Percentiles rank a stretch among this genome's conserved stretches.
Conservation (phyloP, 768 basidiomycete genomes). For the Lactarius hengduanensis region DNA sequence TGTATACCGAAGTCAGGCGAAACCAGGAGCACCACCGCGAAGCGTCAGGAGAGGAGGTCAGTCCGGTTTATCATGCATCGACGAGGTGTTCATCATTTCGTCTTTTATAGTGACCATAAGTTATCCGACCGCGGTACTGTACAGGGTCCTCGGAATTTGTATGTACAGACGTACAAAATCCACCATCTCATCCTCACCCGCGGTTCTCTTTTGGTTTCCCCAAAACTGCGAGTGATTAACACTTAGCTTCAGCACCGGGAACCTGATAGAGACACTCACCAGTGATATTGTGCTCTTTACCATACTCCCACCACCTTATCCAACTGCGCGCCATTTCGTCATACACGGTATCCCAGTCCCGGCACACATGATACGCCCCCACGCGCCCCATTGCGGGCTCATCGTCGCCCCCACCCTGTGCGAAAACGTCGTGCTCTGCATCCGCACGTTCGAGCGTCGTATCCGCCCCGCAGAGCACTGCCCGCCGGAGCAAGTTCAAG, state of each 20-base stretch:
- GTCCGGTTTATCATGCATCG: background rate
- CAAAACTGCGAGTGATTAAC: background rate
- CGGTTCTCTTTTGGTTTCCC: slow-evolving; percentile 2
- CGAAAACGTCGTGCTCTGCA: slow-evolving; percentile 29
- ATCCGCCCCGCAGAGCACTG: slow-evolving; percentile 39
- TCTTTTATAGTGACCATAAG: background rate
- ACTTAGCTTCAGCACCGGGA: background rate
- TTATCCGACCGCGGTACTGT: background rate
- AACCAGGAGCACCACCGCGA: slow-evolving; percentile 4
- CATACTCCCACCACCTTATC: slow-evolving; percentile 21
- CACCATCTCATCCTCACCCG: background rate
- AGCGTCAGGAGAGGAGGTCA: background rate
- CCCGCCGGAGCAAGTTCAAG: slow-evolving; percentile 41
- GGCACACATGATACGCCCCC: slow-evolving; percentile 36
- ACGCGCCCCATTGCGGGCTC: slow-evolving; percentile 33
- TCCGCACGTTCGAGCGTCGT: slow-evolving; percentile 37
- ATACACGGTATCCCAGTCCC: slow-evolving; percentile 37
- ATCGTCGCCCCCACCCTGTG: background rate
- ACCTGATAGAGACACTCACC: background rate
- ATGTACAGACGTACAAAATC: background rate
- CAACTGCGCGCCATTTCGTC: slow-evolving; percentile 10
- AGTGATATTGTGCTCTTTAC: slow-evolving; percentile 9
- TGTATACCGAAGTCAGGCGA: background rate
- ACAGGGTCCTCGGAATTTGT: background rate
- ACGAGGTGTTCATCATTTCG: background rate